phyloP scores from a whole-genome alignment of 306 rosid genomes.

The Ziziphus jujuba region DNA sequence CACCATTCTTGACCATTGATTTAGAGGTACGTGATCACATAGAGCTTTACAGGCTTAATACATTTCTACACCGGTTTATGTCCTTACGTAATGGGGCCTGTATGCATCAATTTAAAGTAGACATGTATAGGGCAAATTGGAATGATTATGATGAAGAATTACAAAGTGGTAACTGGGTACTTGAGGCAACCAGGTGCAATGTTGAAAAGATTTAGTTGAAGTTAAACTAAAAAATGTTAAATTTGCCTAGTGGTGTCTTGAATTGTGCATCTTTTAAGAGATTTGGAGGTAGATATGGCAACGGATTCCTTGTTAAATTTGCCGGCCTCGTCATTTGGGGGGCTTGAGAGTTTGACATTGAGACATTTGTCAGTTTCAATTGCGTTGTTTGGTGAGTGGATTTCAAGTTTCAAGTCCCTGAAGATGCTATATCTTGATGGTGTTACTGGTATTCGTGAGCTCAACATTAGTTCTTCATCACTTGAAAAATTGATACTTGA shows the following conservation, averaged over 20 bases:
- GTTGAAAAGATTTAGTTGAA: background rate
- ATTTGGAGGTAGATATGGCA: background rate
- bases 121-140: no score
- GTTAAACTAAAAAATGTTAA: no score
- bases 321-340: background rate
- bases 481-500: background rate
- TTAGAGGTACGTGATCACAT: no score
- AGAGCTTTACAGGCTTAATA: background rate
- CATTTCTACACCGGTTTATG: background rate
- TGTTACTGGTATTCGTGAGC: background rate
- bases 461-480: background rate
- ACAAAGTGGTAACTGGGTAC: background rate
- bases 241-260: background rate
- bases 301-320: no score
- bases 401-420: background rate
- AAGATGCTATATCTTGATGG: background rate
- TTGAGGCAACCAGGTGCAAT: no score
- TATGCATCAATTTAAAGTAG: no score
- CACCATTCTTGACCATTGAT: background rate
- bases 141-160: no score
- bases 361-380: no score
- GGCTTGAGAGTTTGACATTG: background rate
- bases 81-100: background rate
- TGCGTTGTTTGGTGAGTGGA: background rate
- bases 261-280: background rate